Base-by-base conservation (phyloP, 768 basidiomycete species). In the Boletus reticulatus region DNA sequence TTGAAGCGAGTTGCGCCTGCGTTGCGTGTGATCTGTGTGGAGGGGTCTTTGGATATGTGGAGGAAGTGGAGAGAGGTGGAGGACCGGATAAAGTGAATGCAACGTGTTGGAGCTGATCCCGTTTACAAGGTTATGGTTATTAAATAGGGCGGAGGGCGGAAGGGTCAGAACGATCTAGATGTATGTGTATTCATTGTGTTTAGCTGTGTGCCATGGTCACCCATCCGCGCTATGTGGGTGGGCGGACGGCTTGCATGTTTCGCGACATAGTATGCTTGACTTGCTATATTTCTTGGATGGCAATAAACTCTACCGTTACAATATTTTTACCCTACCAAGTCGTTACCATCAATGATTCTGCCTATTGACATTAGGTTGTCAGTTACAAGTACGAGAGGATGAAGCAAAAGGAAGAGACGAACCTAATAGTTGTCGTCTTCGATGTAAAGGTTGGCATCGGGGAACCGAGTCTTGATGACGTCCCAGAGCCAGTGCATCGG, bases 31-130 rank as follows among this genome's bases (percentile, higher is more conserved):
- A 65, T 69, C 12, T 59, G 57, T 39, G 65, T 69, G 13, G 67
- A 69, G 22, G 67, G 64, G 3, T 58, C 60, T 22, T 42, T 67
- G 56, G 69, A 69, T 16, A 60, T 67, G 49, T 69, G 65, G 67
- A 60, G 45, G n/a, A 71, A 56, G 20, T 69, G 67, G 67, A 57
- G 62, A 39, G 67, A 67, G 9, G 65, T 67, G 27, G 65, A 67
- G 36, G 54, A 65, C 22, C 53, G 56, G 37, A 66, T 66, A 57
- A 60, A 54, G 37, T 48, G 50, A 24, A 29, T 1, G 57, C 43
- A 27, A 32, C 50, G 11, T 55, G 42, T 38, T 54, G 34, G 34
- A 52, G 39, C 20, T 19, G 4, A 14, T 16, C 16, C 24, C 17
- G 4, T 17, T 20, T 6, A 19, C 7, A 14, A 14, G 4, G n/a